A percentile compares a stretch with the other conserved stretches of the same genome.
Evolutionary conservation across 441 rosid genomes (phyloP).

Genomic region (Manihot esculenta): DNA sequence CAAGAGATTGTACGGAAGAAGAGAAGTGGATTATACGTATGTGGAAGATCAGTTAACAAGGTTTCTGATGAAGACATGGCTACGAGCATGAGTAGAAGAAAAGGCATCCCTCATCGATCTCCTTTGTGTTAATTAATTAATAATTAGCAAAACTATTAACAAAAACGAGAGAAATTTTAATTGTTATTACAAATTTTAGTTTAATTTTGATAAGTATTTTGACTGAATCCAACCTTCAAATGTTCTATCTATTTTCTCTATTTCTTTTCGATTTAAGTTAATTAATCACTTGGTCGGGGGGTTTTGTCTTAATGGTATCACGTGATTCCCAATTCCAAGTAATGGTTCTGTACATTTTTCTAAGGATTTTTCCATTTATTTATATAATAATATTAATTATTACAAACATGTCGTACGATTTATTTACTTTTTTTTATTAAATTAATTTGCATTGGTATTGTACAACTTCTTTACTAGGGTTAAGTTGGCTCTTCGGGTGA

Average conservation of each 20-base stretch:
- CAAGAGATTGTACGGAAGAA: slow-evolving; percentile 69
- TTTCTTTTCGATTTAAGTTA: slow-evolving; percentile 22
- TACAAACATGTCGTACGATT: slow-evolving; percentile 18
- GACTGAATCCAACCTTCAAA: slow-evolving; percentile 24
- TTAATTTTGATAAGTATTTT: slow-evolving; percentile 28
- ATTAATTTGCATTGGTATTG: not conserved
- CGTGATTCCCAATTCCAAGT: slow-evolving; percentile 68
- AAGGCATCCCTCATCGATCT: slow-evolving; percentile 91
- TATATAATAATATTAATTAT: slow-evolving; percentile 7
- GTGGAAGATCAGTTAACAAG: slow-evolving; percentile 57
- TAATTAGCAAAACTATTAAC: not conserved
- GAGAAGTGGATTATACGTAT: slow-evolving; percentile 65
- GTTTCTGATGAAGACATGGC: slow-evolving; percentile 66
- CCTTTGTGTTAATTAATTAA: slow-evolving; percentile 59
- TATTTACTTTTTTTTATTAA: too few relatives aligned
- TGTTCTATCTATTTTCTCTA: slow-evolving; percentile 14
- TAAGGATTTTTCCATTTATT: not conserved
- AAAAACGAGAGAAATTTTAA: not conserved
- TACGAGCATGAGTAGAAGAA: slow-evolving; percentile 72
- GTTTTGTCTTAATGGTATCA: slow-evolving; percentile 71
- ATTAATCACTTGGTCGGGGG: slow-evolving; percentile 62
- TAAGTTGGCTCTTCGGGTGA: too few relatives aligned
- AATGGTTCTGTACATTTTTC: slow-evolving; percentile 36
- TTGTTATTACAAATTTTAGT: not conserved
- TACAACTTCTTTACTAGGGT: too few relatives aligned